phyloP scores from a whole-genome alignment of 2,329 filamentous ascomycete species.

The Davidsoniella neocaledoniae region DNA sequence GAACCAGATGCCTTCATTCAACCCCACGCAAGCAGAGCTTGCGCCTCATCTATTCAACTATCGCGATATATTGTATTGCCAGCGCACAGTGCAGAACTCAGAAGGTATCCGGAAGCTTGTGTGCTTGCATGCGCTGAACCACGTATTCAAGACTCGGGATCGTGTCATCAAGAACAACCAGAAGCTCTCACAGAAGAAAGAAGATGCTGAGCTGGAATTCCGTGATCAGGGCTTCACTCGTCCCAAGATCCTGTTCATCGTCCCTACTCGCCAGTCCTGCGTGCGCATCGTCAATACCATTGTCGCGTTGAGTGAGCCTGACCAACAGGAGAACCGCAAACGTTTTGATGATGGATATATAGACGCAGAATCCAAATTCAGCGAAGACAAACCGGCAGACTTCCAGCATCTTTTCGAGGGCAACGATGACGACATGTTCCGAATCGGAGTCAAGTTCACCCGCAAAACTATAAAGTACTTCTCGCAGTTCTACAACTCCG shows the following conservation, averaged over 20 bases:
- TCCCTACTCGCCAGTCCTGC: constrained; percentile 79
- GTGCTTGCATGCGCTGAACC: constrained; percentile 76
- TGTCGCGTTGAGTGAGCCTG: constrained; percentile 56
- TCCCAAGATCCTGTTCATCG: constrained; percentile 78
- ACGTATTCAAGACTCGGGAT: constrained; percentile 87
- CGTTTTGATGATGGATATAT: constrained; percentile 76
- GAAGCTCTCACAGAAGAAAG: constrained; percentile 50
- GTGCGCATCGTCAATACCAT: constrained; percentile 64
- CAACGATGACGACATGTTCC: constrained; percentile 95
- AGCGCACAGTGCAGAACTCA: constrained; percentile 52
- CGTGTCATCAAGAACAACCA: constrained; percentile 84
- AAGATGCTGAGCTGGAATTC: constrained; percentile 50
- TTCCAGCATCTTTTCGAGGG: constrained; percentile 81
- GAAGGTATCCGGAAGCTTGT: constrained; percentile 51
- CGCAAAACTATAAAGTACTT: constrained; percentile 92
- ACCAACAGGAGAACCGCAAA: constrained; percentile 90
- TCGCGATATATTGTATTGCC: constrained; percentile 61
- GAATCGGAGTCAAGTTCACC: constrained; percentile 90
- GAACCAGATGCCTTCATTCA: constrained; percentile 39
- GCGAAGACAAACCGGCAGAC: constrained; percentile 63
- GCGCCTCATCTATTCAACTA: constrained; percentile 66
- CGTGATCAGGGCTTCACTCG: constrained; percentile 91
- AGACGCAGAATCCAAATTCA: constrained; percentile 46
- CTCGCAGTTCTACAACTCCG: constrained; percentile 87
- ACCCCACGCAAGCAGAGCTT: constrained; percentile 45